Evolutionary conservation across 768 basidiomycete species (phyloP), one percentile per base, ranked within the genome.

Genomic region (Pleurotus tuoliensis): DNA sequence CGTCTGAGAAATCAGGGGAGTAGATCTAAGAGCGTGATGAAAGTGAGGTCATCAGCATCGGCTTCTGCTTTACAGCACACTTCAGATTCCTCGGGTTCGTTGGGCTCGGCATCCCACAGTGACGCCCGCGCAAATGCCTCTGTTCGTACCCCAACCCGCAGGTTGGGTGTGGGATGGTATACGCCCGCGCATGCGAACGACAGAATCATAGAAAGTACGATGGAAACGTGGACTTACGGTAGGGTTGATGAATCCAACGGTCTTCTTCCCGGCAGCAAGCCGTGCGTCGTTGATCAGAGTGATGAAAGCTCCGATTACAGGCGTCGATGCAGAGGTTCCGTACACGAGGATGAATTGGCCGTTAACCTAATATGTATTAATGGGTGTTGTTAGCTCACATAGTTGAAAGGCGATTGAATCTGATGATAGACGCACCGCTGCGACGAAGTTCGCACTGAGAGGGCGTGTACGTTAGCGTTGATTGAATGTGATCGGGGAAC

Each of bases 241-340:
- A 50, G 77, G 78, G 51, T 80, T 80, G 47, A 80, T 76, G 62
- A 80, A 80, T 25, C 80, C 82, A 30, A 82, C 68, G 0, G 81
- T 63, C 2, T 59, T 64, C 64, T 81, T 82, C 5, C 71, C 69
- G 0, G 9, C 0, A 3, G 67, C 64, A 37, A 83, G 64, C 4
- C 82, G 78, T 0, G 76, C 78, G 57, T 83, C 82, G 58, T 83
- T 83, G 39, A 82, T 62, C 70, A 82, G 68, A 4, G 82, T 67
- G 43, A 83, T 65, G 27, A 83, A 76, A 0, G 78, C 65, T 5
- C 73, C 81, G 11, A 82, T 67, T 8, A 80, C 78, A 1, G 82
- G 81, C 0, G 77, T 5, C 1, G 79, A 59, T 0, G 81, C 79
- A 2, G 78, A 81, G 1, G 81, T 82, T 9, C 82, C 82, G 52